These are phyloP conservation scores for Biscogniauxia mediterranea DNA, from an alignment of 2,329 filamentous ascomycete genomes.

Conservation along the genomic window DNA sequence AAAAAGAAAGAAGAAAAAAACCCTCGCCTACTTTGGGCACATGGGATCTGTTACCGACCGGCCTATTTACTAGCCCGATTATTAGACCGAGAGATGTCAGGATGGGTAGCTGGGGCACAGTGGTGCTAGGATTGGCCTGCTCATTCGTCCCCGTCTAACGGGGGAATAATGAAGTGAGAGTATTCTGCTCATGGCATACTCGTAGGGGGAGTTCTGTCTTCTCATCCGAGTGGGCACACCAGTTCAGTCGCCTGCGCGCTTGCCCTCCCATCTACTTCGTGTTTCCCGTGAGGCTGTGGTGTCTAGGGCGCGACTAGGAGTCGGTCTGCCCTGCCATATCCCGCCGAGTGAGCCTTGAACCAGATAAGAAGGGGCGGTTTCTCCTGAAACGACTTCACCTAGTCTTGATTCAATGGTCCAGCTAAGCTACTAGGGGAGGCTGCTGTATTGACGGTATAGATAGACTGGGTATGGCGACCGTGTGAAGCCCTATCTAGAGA, in stretches of 20 bases:
- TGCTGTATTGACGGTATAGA: neutral
- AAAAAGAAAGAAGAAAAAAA: too few species aligned
- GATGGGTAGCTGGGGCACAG: neutral
- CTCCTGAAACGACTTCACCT: neutral
- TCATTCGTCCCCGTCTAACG: neutral
- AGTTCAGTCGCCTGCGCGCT: neutral
- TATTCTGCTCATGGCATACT: neutral
- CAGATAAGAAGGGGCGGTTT: slow-evolving; percentile 1
- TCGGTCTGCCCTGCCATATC: slow-evolving; percentile 14
- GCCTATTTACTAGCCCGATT: neutral
- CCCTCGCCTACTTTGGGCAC: neutral
- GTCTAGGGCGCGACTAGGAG: slow-evolving; percentile 12
- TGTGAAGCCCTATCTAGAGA: neutral
- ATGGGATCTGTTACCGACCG: neutral
- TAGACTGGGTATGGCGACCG: neutral
- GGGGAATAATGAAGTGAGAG: neutral
- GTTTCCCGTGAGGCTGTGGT: neutral
- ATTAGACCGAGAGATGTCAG: neutral
- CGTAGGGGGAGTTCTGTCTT: neutral
- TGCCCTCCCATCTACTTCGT: neutral
- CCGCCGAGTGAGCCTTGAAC: slow-evolving; percentile 4
- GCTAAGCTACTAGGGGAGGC: neutral
- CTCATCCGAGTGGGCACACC: neutral
- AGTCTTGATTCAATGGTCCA: neutral
- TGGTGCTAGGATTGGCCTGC: neutral